Conservation (phyloP, 495 filamentous ascomycete species). For the Penicillium taxi region DNA sequence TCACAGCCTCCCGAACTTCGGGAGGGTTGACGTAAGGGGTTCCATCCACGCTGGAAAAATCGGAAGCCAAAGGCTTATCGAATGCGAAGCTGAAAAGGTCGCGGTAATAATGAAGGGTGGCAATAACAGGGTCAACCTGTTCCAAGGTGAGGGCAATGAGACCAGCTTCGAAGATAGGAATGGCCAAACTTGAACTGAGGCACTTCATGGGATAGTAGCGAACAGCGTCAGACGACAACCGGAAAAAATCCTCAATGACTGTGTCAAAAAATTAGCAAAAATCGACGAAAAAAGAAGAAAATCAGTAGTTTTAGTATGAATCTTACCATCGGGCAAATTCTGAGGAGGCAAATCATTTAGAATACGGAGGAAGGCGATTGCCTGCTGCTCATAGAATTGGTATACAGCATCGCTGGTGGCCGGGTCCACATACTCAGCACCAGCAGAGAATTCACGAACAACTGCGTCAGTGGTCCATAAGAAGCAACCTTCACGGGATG, state of each 20-base stretch:
- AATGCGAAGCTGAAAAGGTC: slow-evolving; percentile 88
- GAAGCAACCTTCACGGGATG: slow-evolving; percentile 89
- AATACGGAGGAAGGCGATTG: slow-evolving; percentile 74
- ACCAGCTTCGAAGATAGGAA: slow-evolving; percentile 78
- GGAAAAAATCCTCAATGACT: slow-evolving; percentile 99
- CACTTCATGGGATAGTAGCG: slow-evolving; percentile 83
- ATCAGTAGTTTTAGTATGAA: background rate
- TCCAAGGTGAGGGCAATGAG: slow-evolving; percentile 77
- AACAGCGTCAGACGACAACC: slow-evolving; percentile 78
- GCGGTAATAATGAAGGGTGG: slow-evolving; percentile 86
- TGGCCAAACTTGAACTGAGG: slow-evolving; percentile 66
- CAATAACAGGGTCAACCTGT: slow-evolving; percentile 81
- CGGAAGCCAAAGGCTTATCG: slow-evolving; percentile 64
- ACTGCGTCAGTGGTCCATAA: slow-evolving; percentile 95
- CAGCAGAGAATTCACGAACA: slow-evolving; percentile 87
- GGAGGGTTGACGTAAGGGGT: slow-evolving; percentile 44
- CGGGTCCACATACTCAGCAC: slow-evolving; percentile 72
- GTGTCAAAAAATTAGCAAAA: background rate
- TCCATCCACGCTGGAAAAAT: slow-evolving; percentile 43
- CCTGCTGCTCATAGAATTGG: slow-evolving; percentile 89
- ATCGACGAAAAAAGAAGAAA: slow-evolving; percentile 1
- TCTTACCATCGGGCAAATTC: slow-evolving; percentile 75
- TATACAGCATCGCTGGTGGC: slow-evolving; percentile 85
- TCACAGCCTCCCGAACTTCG: slow-evolving; percentile 63
- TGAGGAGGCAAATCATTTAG: slow-evolving; percentile 79